A percentile compares a stretch with the other conserved stretches of the same genome.
Conservation (phyloP, 805 yeast species). For the Myxozyma monticola region DNA sequence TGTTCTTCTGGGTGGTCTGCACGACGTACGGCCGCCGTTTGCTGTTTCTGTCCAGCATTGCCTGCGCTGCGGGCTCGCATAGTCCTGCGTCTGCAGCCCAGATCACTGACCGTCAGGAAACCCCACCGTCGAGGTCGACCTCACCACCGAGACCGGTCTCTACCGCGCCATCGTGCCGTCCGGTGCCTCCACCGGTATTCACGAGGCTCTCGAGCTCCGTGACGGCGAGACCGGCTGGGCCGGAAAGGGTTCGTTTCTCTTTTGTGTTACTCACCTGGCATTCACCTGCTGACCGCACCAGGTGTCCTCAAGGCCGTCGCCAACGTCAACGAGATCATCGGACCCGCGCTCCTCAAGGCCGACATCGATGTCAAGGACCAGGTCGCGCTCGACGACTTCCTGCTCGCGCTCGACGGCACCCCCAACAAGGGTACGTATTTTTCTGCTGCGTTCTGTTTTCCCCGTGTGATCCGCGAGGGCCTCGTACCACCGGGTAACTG, state of each 20-base stretch:
- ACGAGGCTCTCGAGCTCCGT: slow-evolving; percentile 98
- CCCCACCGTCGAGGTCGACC: slow-evolving; percentile 99
- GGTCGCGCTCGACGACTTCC: slow-evolving; percentile 80
- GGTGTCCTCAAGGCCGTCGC: slow-evolving; percentile 87
- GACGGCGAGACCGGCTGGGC: slow-evolving; percentile 97
- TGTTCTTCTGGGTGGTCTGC: not conserved
- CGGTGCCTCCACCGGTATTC: slow-evolving; percentile 99
- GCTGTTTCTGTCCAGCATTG: not conserved
- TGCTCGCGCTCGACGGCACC: slow-evolving; percentile 88
- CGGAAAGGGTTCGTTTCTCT: slow-evolving; percentile 77
- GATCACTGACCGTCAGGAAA: slow-evolving; percentile 44
- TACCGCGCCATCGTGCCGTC: slow-evolving; percentile 99
- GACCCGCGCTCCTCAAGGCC: slow-evolving; percentile 85
- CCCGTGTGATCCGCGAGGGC: not conserved
- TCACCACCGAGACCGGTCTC: slow-evolving; percentile 86
- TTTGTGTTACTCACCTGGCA: not conserved
- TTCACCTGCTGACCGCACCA: not conserved
- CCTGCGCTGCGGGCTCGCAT: too few species aligned
- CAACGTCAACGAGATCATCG: slow-evolving; percentile 92
- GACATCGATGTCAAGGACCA: slow-evolving; percentile 84
- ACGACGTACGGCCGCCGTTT: not conserved
- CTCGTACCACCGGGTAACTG: slow-evolving; percentile 7
- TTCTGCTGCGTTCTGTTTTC: not conserved
- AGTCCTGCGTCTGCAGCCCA: not conserved
- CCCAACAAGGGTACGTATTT: slow-evolving; percentile 70